Base-by-base conservation (phyloP, 768 basidiomycete species). In the Amanita pseudoporphyria region DNA sequence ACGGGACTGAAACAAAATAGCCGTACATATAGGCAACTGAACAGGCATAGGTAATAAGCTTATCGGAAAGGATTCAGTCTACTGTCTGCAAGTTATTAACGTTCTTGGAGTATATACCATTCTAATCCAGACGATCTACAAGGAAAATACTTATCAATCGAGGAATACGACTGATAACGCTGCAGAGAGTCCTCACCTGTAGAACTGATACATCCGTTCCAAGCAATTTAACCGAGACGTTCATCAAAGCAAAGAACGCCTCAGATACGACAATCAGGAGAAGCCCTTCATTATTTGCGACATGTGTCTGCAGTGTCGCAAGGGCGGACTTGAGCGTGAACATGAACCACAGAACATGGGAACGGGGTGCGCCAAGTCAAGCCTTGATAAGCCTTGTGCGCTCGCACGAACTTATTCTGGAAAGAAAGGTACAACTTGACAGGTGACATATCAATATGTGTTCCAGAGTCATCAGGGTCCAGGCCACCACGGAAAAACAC, bases 131-230 rank as follows among this genome's bases (percentile, higher is more conserved):
- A 43, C 9, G n/a, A 43, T 28, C 41, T 43, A 10, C 7, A 6
- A 16, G 28, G 10, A 42, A 42, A 3, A 24, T 40, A 71, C 61
- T 26, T 65, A 53, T 55, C 60, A 72, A 68, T 71, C 26, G 7
- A 7, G 26, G 12, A 22, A 24, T 4, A 3, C 14, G 14, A 22
- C 12, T 5, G 24, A 26, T 24, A 42, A n/a, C 24, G 3, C 14
- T 5, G 9, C 24, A 28, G 14, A 18, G 36, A 22, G 26, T 28
- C 22, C 19, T n/a, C n/a, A 43, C 41, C 41, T 43, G 24, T 14
- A 28, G 28, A 10, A 43, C 9, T 6, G 24, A 49, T 19, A 49
- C 13, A 5, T 30, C 26, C 16, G 28, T 31, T 13, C 47, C 47
- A n/a, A 49, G 47, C 6, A 49, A 36, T 16, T 49, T 49, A 5